phyloP scores from a whole-genome alignment of 176 grass and related monocot genomes.

The Oryza nivara region DNA sequence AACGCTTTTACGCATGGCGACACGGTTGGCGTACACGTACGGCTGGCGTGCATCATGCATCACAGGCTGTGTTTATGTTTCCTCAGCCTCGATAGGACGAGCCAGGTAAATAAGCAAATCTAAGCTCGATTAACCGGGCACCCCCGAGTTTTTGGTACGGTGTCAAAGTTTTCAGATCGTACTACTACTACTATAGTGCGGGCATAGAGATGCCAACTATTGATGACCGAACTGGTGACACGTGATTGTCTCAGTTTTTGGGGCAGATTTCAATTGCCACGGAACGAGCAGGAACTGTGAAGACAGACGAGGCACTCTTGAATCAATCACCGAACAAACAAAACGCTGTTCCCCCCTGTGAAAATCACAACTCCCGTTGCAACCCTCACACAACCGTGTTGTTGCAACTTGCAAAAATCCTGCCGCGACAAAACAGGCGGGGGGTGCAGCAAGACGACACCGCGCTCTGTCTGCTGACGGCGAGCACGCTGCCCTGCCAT shows the following conservation, averaged over 20 bases:
- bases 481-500: neutral
- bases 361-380: too few species aligned
- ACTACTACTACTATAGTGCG: neutral
- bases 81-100: too few species aligned
- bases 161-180: too few species aligned
- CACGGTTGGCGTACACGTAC: too few species aligned
- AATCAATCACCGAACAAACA: too few species aligned
- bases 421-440: slow-evolving; percentile 13
- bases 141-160: too few species aligned
- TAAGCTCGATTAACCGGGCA: neutral
- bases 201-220: neutral
- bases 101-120: neutral
- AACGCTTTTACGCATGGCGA: too few species aligned
- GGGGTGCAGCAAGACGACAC: slow-evolving; percentile 16
- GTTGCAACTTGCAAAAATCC: too few species aligned
- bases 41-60: too few species aligned
- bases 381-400: neutral
- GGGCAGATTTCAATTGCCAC: neutral
- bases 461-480: neutral
- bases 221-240: neutral
- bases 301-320: neutral
- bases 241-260: neutral
- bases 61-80: too few species aligned
- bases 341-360: too few species aligned
- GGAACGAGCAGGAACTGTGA: neutral